Base-by-base conservation (phyloP, 169 alveolate species). In the Plasmodium coatneyi region DNA sequence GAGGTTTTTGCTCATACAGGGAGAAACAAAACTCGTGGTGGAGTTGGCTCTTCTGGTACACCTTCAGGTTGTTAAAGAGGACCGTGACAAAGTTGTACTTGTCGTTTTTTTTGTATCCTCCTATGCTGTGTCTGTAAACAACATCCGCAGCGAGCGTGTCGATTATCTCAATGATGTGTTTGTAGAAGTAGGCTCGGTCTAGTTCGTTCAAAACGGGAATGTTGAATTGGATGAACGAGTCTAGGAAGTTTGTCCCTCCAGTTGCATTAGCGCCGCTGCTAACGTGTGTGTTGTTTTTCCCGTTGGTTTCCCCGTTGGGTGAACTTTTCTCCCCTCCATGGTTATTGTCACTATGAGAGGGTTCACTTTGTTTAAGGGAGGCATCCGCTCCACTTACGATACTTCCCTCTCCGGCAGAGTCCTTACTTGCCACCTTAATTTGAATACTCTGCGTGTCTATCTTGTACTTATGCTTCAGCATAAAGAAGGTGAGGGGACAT, bases 131-230 rank as follows among this genome's bases (percentile, higher is more conserved):
- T 74, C 83, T 86, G 66, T 86, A 86, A 46, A 78, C 86, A 32
- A 86, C 93, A 36, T 86, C 93, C 16, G 93, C 93, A 7, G 93
- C 93, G 39, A 86, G 80, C 1, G 93, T 70, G 66, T 86, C 93
- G 32, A 86, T 78, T 52, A 86, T 32, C 66, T 86, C 93, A 76
- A 86, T 86, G 25, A 86, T 86, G 70, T 86, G 93, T 34, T 86
- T 86, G 70, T 32, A 86, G 66, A 86, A 74, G 34, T 52, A 52
- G 14, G 12, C 14, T 19, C 82, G 54, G 7, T 86, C 93, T 41
- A 46, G 76, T 74, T 86, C 86, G n/a, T 54, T 86, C 80, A 86
- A 54, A 28, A 86, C 84, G 14, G 93, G 93, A 12, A 86, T 76
- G 19, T 86, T 76, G 25, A 86, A 86, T 54, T 86, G 93, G 36